These are phyloP conservation scores for Trichoderma harzianum DNA, from an alignment of 2,329 filamentous ascomycete species.

Conservation along the genomic window DNA sequence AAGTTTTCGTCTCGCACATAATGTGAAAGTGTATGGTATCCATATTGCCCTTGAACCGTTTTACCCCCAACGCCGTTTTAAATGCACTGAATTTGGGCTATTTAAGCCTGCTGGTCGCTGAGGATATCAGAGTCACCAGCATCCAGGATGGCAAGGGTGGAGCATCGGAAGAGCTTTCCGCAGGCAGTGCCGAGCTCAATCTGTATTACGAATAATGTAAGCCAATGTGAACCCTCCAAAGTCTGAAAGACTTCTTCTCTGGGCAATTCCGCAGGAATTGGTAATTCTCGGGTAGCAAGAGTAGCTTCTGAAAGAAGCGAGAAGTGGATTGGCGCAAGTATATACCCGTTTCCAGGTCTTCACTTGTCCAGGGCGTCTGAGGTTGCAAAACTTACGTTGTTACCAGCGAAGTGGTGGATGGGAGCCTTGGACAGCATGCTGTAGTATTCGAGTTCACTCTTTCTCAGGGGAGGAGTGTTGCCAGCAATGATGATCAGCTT, in stretches of 20 bases:
- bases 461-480: slow-evolving; percentile 97
- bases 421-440: slow-evolving; percentile 89
- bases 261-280: slow-evolving; percentile 55
- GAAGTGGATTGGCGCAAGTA: background rate
- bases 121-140: slow-evolving; percentile 99
- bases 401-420: slow-evolving; percentile 96
- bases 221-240: slow-evolving; percentile 79
- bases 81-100: slow-evolving; percentile 27
- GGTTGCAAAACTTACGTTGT: slow-evolving; percentile 80
- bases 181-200: slow-evolving; percentile 98
- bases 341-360: slow-evolving; percentile 19
- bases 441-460: slow-evolving; percentile 96
- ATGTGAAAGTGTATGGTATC: slow-evolving; percentile 33
- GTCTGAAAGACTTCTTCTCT: slow-evolving; percentile 85
- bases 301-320: slow-evolving; percentile 19
- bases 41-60: slow-evolving; percentile 33
- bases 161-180: slow-evolving; percentile 98
- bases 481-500: slow-evolving; percentile 93
- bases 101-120: slow-evolving; percentile 66
- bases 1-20: slow-evolving; percentile 30
- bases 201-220: slow-evolving; percentile 58
- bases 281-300: slow-evolving; percentile 23
- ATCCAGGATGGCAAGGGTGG: slow-evolving; percentile 94
- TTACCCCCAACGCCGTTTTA: slow-evolving; percentile 44
- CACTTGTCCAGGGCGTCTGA: slow-evolving; percentile 25